Conservation (phyloP, 345 rosid species). For the Populus simonii region DNA sequence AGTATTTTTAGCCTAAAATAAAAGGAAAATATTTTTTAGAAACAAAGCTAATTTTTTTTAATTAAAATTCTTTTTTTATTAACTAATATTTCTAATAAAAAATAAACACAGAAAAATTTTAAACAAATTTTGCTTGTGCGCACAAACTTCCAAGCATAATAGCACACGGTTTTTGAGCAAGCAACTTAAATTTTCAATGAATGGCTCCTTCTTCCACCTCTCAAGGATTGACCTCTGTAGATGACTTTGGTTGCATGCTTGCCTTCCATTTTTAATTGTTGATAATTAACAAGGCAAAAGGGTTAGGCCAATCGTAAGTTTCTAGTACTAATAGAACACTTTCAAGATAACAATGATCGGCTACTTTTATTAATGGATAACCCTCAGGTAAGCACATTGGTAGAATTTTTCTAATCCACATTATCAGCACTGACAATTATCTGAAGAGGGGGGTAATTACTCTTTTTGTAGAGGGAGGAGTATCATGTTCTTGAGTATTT, state of each 20-base stretch:
- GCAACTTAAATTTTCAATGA: neutral
- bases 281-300: neutral
- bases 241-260: neutral
- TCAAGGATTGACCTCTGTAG: neutral
- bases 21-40: no score
- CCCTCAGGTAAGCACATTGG: neutral
- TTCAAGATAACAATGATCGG: neutral
- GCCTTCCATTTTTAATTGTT: neutral
- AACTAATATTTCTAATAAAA: no score
- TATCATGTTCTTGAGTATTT: no score
- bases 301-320: neutral
- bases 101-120: no score
- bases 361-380: neutral
- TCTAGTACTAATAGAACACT: neutral
- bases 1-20: rapidly evolving
- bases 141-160: no score
- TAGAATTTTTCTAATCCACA: neutral
- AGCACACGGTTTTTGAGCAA: neutral
- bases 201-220: neutral
- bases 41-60: no score
- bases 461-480: neutral
- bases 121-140: no score
- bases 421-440: neutral
- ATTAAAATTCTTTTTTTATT: no score
- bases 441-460: no score